Conservation (phyloP, 345 rosid species). For the Bretschneidera sinensis region DNA sequence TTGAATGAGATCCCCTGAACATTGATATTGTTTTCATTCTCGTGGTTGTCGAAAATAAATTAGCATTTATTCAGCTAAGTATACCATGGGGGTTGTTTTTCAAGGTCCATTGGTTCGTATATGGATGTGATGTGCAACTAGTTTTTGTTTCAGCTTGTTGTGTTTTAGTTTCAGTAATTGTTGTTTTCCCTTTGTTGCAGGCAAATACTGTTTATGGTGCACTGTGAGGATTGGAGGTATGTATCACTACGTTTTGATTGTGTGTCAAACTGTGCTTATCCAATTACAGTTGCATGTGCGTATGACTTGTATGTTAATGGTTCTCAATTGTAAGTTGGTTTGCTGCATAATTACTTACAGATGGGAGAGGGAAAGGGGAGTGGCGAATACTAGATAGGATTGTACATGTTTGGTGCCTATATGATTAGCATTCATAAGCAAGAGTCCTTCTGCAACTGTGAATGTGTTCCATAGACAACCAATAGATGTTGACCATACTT, state of each 20-base stretch:
- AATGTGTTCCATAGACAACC: no score
- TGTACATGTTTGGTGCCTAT: background rate
- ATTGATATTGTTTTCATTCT: no score
- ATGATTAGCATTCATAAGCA: background rate
- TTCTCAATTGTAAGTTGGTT: background rate
- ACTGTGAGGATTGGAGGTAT: slow-evolving; percentile 87
- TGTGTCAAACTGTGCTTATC: background rate
- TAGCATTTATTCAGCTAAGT: no score
- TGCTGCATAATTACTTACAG: background rate
- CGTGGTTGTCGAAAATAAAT: no score
- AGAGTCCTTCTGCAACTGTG: background rate
- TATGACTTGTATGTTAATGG: background rate
- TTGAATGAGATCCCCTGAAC: no score
- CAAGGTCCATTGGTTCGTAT: no score
- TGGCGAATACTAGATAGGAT: background rate
- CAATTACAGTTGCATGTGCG: no score
- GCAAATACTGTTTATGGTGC: slow-evolving; percentile 90
- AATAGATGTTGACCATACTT: no score
- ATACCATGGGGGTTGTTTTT: no score
- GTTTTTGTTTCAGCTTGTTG: no score
- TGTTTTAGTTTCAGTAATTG: background rate
- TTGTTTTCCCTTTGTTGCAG: slow-evolving; percentile 37
- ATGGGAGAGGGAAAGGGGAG: background rate
- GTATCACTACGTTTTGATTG: slow-evolving; percentile 7
- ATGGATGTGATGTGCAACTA: no score